phyloP scores from a whole-genome alignment of 192 early-diverging fungal species.

The Dimargaris xerosporica region DNA sequence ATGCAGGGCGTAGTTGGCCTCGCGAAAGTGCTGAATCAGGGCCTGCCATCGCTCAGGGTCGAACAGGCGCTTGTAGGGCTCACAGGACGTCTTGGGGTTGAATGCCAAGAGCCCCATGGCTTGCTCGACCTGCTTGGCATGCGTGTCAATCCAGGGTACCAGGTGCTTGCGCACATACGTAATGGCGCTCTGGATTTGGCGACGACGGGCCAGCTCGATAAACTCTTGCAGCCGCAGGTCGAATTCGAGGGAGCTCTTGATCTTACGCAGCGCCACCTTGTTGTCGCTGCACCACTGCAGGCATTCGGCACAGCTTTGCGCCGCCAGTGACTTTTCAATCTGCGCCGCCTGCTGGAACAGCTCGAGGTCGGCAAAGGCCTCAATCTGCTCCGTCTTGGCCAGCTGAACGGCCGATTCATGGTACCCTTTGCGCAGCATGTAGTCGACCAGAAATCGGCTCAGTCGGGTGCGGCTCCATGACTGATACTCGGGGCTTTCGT shows the following conservation, averaged over 20 bases:
- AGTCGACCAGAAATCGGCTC: conserved; percentile 85
- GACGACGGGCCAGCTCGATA: conserved; percentile 66
- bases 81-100: conserved; percentile 52
- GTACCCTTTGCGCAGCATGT: conserved; percentile 81
- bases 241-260: conserved; percentile 94
- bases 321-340: conserved; percentile 61
- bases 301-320: conserved; percentile 71
- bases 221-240: conserved; percentile 89
- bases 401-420: conserved; percentile 57
- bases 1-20: conserved; percentile 77
- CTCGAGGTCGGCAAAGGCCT: conserved; percentile 76
- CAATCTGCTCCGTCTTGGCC: conserved; percentile 25
- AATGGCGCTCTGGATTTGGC: conserved; percentile 57
- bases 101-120: conserved; percentile 87
- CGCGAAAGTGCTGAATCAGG: conserved; percentile 65
- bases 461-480: conserved; percentile 77
- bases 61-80: conserved; percentile 60
- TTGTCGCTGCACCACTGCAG: conserved; percentile 94
- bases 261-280: conserved; percentile 70
- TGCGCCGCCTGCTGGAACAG: conserved; percentile 69
- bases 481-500: conserved; percentile 55
- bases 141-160: conserved; percentile 53
- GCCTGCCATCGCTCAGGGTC: conserved; percentile 57
- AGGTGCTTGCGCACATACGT: conserved; percentile 76
- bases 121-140: conserved; percentile 68